Percentiles rank a stretch among this genome's conserved stretches.
These are phyloP conservation scores for Claviceps capensis DNA, from an alignment of 2,329 filamentous ascomycete species.

Conservation along the genomic window DNA sequence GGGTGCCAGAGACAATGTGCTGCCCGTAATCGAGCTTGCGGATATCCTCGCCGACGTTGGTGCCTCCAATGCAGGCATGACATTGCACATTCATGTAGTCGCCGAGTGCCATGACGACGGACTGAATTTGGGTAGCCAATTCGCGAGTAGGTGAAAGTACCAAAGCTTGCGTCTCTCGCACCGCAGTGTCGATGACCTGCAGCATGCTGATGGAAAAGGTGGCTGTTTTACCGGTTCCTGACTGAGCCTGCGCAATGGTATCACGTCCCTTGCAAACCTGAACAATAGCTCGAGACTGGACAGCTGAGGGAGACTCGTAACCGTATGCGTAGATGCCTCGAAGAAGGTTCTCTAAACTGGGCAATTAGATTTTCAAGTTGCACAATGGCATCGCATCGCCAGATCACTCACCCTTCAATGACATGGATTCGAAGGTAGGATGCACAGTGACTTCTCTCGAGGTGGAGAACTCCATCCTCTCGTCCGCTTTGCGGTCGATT, in stretches of 20 bases:
- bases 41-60: slow-evolving; percentile 95
- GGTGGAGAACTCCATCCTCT: slow-evolving; percentile 95
- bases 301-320: slow-evolving; percentile 94
- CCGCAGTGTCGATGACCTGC: slow-evolving; percentile 86
- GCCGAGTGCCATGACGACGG: slow-evolving; percentile 97
- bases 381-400: not conserved
- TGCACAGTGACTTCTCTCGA: slow-evolving; percentile 95
- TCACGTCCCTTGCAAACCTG: slow-evolving; percentile 98
- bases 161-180: slow-evolving; percentile 86
- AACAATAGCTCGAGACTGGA: slow-evolving; percentile 95
- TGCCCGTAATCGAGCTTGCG: slow-evolving; percentile 94
- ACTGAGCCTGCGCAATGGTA: slow-evolving; percentile 96
- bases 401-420: slow-evolving; percentile 55
- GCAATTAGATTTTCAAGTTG: not conserved
- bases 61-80: slow-evolving; percentile 95
- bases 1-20: slow-evolving; percentile 93
- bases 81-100: slow-evolving; percentile 99
- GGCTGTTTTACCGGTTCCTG: slow-evolving; percentile 90
- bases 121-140: slow-evolving; percentile 95
- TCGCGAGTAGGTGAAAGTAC: slow-evolving; percentile 94
- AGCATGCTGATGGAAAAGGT: slow-evolving; percentile 95
- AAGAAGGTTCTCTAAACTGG: slow-evolving; percentile 63
- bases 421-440: slow-evolving; percentile 91
- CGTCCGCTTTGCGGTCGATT: slow-evolving; percentile 84
- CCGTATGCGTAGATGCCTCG: slow-evolving; percentile 97